Percentiles rank a stretch among this genome's conserved stretches.
phyloP scores from a whole-genome alignment of 1,139 yeast species.

The Taphrina confusa region DNA sequence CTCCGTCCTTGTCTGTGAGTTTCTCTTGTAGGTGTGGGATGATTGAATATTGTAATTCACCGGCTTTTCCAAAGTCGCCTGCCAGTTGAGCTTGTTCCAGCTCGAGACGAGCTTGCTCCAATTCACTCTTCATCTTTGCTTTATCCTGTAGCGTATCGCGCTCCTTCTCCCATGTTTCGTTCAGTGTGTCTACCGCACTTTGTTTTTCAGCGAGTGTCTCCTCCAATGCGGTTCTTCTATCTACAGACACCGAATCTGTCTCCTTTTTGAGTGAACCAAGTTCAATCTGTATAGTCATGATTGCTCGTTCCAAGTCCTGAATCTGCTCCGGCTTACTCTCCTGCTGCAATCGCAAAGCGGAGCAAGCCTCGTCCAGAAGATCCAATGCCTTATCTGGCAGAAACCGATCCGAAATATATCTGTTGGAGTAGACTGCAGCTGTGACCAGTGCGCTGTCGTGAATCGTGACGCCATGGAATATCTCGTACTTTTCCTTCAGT shows the following conservation, averaged over 20 bases:
- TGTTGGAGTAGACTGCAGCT: conserved; percentile 84
- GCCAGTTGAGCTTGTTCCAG: conserved; percentile 79
- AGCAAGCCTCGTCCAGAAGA: conserved; percentile 95
- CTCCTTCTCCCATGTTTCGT: conserved; percentile 84
- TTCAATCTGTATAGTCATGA: conserved; percentile 93
- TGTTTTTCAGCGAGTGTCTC: conserved; percentile 63
- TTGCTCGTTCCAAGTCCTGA: conserved; percentile 80
- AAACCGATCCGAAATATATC: conserved; percentile 88
- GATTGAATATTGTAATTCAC: conserved; percentile 80
- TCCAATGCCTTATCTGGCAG: conserved; percentile 86
- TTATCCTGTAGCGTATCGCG: conserved; percentile 66
- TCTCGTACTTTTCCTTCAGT: conserved; percentile 88
- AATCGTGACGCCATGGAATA: conserved; percentile 97
- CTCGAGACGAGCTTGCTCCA: conserved; percentile 81
- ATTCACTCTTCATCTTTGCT: conserved; percentile 73
- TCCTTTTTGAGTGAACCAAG: conserved; percentile 90
- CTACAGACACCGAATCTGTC: conserved; percentile 78
- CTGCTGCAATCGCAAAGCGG: conserved; percentile 88
- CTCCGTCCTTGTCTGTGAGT: conserved; percentile 53
- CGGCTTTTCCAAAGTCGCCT: conserved; percentile 84
- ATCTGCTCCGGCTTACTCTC: conserved; percentile 96
- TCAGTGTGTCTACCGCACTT: conserved; percentile 66
- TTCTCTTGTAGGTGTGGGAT: conserved; percentile 76
- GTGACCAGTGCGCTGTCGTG: conserved; percentile 91
- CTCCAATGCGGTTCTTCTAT: conserved; percentile 67